phyloP scores from a whole-genome alignment of 768 basidiomycete species.

The Lentinula aciculospora region DNA sequence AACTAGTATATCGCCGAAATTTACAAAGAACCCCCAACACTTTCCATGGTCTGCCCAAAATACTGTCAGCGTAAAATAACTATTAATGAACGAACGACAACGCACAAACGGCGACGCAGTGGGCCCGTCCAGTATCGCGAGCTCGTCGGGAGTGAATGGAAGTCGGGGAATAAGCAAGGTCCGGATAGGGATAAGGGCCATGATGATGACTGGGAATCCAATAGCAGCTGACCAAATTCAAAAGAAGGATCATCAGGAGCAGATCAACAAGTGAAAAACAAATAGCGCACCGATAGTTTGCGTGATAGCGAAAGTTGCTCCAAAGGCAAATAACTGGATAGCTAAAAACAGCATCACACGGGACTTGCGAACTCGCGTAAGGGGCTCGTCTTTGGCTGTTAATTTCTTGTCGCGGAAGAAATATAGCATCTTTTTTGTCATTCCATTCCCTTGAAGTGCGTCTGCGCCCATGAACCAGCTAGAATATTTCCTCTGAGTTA shows the following conservation, averaged over 20 bases:
- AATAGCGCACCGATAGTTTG: slow-evolving; percentile 70
- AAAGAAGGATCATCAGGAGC: slow-evolving; percentile 5
- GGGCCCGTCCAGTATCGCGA: slow-evolving; percentile 83
- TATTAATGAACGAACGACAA: slow-evolving; percentile 13
- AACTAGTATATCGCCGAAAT: no score
- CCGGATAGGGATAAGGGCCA: slow-evolving; percentile 75
- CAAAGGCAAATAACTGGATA: slow-evolving; percentile 80
- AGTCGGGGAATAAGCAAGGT: slow-evolving; percentile 66
- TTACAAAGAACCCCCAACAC: slow-evolving; percentile 5
- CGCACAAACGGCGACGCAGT: slow-evolving; percentile 84
- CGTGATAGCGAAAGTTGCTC: slow-evolving; percentile 83
- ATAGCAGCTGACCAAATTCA: slow-evolving; percentile 62
- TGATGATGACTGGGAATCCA: slow-evolving; percentile 86
- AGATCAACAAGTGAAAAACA: background rate
- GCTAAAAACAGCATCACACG: slow-evolving; percentile 66
- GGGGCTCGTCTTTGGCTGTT: slow-evolving; percentile 61
- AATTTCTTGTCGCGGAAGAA: slow-evolving; percentile 68
- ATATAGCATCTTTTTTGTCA: slow-evolving; percentile 76
- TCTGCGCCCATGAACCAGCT: slow-evolving; percentile 93
- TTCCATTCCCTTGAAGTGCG: slow-evolving; percentile 75
- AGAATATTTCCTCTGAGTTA: background rate
- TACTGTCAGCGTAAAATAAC: slow-evolving; percentile 26
- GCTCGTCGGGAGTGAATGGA: slow-evolving; percentile 71
- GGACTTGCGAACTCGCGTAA: slow-evolving; percentile 68
- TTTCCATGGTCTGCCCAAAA: slow-evolving; percentile 32